A percentile compares a stretch with the other conserved stretches of the same genome.
These are phyloP conservation scores for Mucor racemosus DNA, from an alignment of 371 early-diverging fungal genomes.

Conservation along the genomic window DNA sequence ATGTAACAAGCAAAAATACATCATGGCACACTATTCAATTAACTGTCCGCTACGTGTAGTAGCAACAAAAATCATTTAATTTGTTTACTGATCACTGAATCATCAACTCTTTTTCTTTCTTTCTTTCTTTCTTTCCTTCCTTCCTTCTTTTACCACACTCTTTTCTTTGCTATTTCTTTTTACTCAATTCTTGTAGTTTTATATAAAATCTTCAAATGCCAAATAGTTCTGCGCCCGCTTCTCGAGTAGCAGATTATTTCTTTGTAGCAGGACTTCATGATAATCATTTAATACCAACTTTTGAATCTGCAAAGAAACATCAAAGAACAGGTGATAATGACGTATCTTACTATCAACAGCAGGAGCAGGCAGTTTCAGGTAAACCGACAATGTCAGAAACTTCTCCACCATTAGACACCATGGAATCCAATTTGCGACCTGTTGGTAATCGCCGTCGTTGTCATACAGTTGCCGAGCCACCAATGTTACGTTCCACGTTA, in stretches of 20 bases:
- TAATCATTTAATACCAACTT: slow-evolving; percentile 38
- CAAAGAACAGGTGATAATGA: slow-evolving; percentile 28
- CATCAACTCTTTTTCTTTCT: not conserved
- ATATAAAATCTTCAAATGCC: not conserved
- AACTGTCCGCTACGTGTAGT: not conserved
- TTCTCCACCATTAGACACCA: not conserved
- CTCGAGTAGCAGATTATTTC: slow-evolving; percentile 52
- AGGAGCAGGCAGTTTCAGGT: slow-evolving; percentile 31
- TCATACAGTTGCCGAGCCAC: slow-evolving; percentile 11
- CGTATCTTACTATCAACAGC: slow-evolving; percentile 37
- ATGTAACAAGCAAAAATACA: not conserved
- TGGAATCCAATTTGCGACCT: not conserved
- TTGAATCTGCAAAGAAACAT: slow-evolving; percentile 33
- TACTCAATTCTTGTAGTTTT: not conserved
- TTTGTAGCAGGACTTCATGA: slow-evolving; percentile 55
- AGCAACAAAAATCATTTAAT: not conserved
- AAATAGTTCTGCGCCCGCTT: slow-evolving; percentile 16
- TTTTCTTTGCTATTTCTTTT: not conserved
- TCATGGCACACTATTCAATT: not conserved
- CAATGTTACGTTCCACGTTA: slow-evolving; percentile 7
- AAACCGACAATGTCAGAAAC: not conserved
- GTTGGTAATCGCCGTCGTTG: not conserved
- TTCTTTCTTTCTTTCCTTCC: too few species aligned
- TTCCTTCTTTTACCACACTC: not conserved
- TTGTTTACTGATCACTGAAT: not conserved